These are phyloP conservation scores for Brassica juncea DNA, from an alignment of 345 rosid genomes.

Conservation along the genomic window DNA sequence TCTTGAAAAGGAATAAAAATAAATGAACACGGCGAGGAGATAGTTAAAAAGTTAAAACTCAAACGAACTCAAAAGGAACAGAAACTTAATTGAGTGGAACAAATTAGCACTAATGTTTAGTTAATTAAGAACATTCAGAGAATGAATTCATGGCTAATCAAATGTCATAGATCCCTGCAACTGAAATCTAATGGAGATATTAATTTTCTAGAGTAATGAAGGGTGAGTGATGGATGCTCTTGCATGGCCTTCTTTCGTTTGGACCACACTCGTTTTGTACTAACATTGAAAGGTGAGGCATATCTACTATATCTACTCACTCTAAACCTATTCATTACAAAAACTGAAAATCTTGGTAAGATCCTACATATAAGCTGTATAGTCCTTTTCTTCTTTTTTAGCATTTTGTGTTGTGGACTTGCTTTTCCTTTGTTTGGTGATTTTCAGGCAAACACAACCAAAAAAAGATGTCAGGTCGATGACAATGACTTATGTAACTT, in stretches of 20 bases:
- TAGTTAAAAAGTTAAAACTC: constrained; percentile 1
- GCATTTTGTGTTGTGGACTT: constrained; percentile 30
- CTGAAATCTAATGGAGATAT: not conserved
- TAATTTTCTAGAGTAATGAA: constrained; percentile 17
- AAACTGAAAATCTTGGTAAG: constrained; percentile 29
- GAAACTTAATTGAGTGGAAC: not conserved
- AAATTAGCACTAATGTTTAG: not conserved
- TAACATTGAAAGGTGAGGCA: constrained; percentile 41
- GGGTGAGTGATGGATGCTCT: constrained; percentile 21
- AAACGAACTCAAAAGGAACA: not conserved
- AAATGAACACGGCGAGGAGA: not conserved
- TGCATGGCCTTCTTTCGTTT: constrained; percentile 35
- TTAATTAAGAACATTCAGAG: not conserved
- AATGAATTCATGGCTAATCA: not conserved
- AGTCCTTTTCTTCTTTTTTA: constrained; percentile 41
- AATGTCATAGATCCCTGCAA: not conserved
- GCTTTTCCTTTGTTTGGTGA: constrained; percentile 12
- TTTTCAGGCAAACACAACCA: constrained; percentile 33
- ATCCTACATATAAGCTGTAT: constrained; percentile 29
- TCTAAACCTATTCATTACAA: constrained; percentile 10
- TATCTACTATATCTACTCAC: constrained; percentile 35
- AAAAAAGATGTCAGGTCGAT: constrained; percentile 27
- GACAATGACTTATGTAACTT: constrained; percentile 22
- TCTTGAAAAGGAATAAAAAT: not conserved
- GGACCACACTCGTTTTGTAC: constrained; percentile 39